These are phyloP conservation scores for Ampelocalamus luodianensis DNA, from an alignment of 176 grass and related monocot species.

Conservation along the genomic window DNA sequence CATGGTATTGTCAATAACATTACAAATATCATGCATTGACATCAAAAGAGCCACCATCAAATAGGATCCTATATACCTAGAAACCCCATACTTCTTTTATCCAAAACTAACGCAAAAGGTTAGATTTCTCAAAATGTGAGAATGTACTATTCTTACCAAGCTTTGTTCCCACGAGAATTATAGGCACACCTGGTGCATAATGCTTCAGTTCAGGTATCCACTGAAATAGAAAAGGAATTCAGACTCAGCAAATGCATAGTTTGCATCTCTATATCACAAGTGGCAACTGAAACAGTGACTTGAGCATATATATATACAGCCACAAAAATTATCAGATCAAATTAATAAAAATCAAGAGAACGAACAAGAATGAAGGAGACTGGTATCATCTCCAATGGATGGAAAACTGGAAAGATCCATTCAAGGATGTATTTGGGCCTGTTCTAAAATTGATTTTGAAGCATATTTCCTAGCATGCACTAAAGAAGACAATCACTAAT, in stretches of 20 bases:
- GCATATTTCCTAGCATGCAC: slow-evolving; percentile 4
- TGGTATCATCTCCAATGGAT: background rate
- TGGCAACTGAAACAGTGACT: background rate
- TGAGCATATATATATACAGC: background rate
- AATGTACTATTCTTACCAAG: slow-evolving; percentile 57
- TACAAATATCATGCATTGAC: background rate
- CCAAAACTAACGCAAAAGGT: background rate
- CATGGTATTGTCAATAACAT: background rate
- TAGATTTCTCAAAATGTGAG: slow-evolving; percentile 1
- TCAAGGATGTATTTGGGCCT: background rate
- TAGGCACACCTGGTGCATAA: slow-evolving; percentile 79
- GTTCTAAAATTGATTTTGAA: background rate
- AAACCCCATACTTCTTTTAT: background rate
- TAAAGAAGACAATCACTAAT: background rate
- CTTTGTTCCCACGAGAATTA: slow-evolving; percentile 81
- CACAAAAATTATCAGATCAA: slow-evolving; percentile 17
- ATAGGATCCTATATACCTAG: background rate
- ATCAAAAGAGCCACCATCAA: background rate
- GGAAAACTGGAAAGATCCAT: background rate
- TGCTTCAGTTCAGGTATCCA: slow-evolving; percentile 87
- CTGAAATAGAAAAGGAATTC: slow-evolving; percentile 57
- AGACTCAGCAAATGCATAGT: slow-evolving; percentile 24
- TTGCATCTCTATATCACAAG: background rate
- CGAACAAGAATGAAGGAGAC: background rate
- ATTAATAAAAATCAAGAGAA: background rate